phyloP scores from a whole-genome alignment of 1,284 basidiomycete species.

The Pyrrhoderma lamaoense region DNA sequence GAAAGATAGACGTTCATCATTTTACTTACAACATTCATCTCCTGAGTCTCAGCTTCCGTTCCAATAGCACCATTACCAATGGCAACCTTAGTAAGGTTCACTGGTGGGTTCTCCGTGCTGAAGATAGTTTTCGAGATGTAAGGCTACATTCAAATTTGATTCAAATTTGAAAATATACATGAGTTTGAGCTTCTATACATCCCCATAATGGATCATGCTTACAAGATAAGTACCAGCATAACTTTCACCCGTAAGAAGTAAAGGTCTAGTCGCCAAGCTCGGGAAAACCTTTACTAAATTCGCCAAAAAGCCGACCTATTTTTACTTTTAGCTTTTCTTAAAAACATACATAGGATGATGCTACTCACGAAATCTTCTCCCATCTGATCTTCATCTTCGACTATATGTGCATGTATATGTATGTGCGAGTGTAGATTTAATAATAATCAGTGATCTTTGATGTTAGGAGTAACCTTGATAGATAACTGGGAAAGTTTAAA shows the following conservation, averaged over 20 bases:
- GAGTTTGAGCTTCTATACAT: neutral
- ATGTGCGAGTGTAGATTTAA: too few relatives aligned
- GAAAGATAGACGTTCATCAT: neutral
- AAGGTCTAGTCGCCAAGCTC: conserved; percentile 47
- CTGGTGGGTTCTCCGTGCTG: conserved; percentile 49
- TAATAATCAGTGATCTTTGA: neutral
- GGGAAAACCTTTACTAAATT: conserved; percentile 67
- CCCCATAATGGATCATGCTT: conserved; percentile 19
- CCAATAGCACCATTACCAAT: conserved; percentile 65
- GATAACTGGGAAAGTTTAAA: conserved; percentile 15
- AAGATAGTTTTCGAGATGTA: conserved; percentile 69
- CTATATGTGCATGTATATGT: too few relatives aligned
- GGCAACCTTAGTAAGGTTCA: conserved; percentile 54
- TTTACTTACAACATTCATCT: conserved; percentile 47
- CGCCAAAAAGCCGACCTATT: conserved; percentile 56
- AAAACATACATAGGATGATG: neutral
- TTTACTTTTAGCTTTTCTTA: neutral
- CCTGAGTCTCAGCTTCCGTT: conserved; percentile 38
- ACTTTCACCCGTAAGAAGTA: conserved; percentile 58
- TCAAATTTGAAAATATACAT: neutral
- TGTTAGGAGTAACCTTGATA: conserved; percentile 6
- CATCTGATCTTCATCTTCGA: conserved; percentile 59
- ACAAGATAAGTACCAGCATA: conserved; percentile 63
- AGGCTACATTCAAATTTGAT: conserved; percentile 34
- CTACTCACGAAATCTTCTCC: conserved; percentile 53